Evolutionary conservation across 164 flowering plant species (phyloP).

Genomic region (Stephania japonica): DNA sequence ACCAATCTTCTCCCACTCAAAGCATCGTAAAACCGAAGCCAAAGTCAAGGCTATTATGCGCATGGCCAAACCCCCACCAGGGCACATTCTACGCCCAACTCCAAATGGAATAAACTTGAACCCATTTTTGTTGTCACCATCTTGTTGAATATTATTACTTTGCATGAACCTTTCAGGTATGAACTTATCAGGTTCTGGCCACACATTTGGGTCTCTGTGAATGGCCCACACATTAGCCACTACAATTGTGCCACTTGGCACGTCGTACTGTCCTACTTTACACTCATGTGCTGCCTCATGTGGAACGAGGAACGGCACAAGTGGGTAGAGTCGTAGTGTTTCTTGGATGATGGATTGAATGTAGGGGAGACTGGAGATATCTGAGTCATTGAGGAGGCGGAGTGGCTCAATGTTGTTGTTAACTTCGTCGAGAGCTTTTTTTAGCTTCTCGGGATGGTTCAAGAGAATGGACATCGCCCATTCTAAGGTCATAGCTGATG

Average conservation of each 20-base stretch:
- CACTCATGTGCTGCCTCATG: neutral
- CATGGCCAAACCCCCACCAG: neutral
- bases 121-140: neutral
- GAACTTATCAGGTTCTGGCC: neutral
- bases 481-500: neutral
- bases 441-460: neutral
- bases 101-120: neutral
- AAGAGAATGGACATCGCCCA: neutral
- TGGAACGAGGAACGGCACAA: neutral
- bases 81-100: neutral
- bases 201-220: neutral
- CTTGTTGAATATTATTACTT: too few relatives aligned
- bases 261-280: neutral
- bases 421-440: neutral
- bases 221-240: neutral
- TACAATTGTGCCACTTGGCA: neutral
- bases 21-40: neutral
- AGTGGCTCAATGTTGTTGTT: neutral
- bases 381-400: neutral
- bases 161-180: neutral
- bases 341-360: neutral
- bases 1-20: neutral
- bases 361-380: neutral
- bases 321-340: neutral
- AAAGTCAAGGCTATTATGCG: neutral